phyloP scores from a whole-genome alignment of 805 yeast species.

The Wickerhamomyces ciferrii region DNA sequence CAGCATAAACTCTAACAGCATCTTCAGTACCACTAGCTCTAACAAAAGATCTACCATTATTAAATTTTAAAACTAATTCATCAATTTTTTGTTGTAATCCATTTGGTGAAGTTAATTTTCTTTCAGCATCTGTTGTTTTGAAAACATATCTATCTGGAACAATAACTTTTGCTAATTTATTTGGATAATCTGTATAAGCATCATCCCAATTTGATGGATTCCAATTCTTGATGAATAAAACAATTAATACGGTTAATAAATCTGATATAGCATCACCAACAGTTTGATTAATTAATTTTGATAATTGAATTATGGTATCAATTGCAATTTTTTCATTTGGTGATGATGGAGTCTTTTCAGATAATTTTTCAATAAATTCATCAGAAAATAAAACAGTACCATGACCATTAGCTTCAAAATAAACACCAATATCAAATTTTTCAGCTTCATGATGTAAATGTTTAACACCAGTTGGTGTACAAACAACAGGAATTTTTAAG shows the following conservation, averaged over 20 bases:
- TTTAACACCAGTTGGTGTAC: slow-evolving; percentile 95
- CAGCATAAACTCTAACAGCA: slow-evolving; percentile 94
- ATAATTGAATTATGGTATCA: slow-evolving; percentile 50
- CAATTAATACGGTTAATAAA: slow-evolving; percentile 67
- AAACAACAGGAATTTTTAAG: slow-evolving; percentile 71
- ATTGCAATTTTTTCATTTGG: slow-evolving; percentile 45
- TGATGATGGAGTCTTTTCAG: slow-evolving; percentile 27
- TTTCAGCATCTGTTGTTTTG: slow-evolving; percentile 86
- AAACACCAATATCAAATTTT: slow-evolving; percentile 83
- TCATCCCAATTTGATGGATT: slow-evolving; percentile 69
- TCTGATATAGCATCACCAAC: slow-evolving; percentile 99
- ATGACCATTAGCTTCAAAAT: slow-evolving; percentile 99
- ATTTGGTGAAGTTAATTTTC: slow-evolving; percentile 67
- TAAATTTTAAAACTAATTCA: slow-evolving; percentile 46
- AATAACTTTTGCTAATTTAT: slow-evolving; percentile 70
- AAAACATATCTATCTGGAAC: slow-evolving; percentile 80
- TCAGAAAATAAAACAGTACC: slow-evolving; percentile 87
- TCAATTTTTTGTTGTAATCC: slow-evolving; percentile 79
- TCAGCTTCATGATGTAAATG: slow-evolving; percentile 90
- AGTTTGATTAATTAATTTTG: slow-evolving; percentile 83
- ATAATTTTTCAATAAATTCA: slow-evolving; percentile 36
- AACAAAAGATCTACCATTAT: slow-evolving; percentile 80
- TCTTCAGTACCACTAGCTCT: slow-evolving; percentile 98
- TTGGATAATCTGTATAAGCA: slow-evolving; percentile 82
- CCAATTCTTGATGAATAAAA: slow-evolving; percentile 50